phyloP scores from a whole-genome alignment of 2,329 filamentous ascomycete genomes.

The Paraconiothyrium brasiliense region DNA sequence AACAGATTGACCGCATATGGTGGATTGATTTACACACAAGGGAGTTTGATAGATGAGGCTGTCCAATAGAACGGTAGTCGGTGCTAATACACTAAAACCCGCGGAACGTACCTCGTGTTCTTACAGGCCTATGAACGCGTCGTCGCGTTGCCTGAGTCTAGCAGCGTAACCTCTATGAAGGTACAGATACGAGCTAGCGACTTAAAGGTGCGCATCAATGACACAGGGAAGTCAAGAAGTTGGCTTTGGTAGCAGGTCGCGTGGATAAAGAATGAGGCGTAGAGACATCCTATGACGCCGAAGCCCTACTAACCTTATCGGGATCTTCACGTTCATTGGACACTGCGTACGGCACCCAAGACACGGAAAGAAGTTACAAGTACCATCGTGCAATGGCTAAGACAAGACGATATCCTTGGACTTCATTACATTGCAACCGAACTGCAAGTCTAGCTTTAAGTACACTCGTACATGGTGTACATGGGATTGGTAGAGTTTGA shows the following conservation, averaged over 20 bases:
- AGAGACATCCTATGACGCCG: not conserved
- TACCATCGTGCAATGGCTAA: not conserved
- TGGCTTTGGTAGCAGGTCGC: not conserved
- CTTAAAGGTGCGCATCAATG: not conserved
- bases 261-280: slow-evolving; percentile 10
- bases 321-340: slow-evolving; percentile 2
- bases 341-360: not conserved
- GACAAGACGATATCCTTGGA: not conserved
- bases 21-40: slow-evolving; percentile 1
- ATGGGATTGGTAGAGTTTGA: not conserved
- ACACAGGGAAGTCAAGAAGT: not conserved
- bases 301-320: slow-evolving; percentile 1
- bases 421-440: not conserved
- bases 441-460: not conserved
- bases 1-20: slow-evolving; percentile 1
- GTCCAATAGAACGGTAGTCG: not conserved
- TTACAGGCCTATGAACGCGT: not conserved
- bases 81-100: slow-evolving; percentile 9
- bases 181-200: not conserved
- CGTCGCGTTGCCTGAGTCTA: not conserved
- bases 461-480: not conserved
- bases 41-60: not conserved
- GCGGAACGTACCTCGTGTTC: slow-evolving; percentile 9
- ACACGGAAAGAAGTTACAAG: not conserved
- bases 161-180: not conserved